Evolutionary conservation across 1,284 basidiomycete species (phyloP).

Genomic region (Ceratobasidium sp.): DNA sequence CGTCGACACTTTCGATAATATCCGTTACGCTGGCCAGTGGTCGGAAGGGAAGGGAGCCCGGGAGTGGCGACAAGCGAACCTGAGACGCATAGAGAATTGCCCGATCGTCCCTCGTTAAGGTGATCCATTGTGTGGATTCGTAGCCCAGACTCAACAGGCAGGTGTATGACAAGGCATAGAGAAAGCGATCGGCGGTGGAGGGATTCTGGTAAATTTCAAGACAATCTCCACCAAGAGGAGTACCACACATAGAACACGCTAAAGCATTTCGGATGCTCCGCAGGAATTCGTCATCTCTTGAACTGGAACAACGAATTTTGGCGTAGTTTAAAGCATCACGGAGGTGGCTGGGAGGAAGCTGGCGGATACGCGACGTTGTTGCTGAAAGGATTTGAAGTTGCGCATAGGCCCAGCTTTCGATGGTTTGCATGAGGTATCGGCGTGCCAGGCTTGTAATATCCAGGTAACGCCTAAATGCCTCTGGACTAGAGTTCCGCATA

Average conservation of each 20-base stretch:
- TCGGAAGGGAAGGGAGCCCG: neutral
- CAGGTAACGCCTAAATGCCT: conserved; percentile 5
- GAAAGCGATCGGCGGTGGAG: neutral
- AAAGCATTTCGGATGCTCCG: too few species aligned
- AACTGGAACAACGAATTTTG: neutral
- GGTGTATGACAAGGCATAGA: neutral
- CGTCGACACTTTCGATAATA: too few species aligned
- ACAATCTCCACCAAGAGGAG: too few species aligned
- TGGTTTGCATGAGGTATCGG: neutral
- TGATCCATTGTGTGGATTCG: neutral
- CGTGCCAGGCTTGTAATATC: neutral
- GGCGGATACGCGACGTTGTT: neutral
- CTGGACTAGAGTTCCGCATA: neutral
- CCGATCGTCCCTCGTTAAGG: neutral
- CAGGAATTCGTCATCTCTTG: too few species aligned
- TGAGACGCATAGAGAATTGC: neutral
- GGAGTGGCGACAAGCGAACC: neutral
- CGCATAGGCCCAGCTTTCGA: neutral
- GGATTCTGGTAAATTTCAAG: too few species aligned
- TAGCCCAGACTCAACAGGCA: neutral
- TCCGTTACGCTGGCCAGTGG: neutral
- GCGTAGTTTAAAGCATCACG: neutral
- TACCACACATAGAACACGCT: too few species aligned
- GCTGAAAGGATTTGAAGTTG: neutral
- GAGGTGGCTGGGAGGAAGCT: neutral